A percentile compares a stretch with the other conserved stretches of the same genome.
phyloP scores from a whole-genome alignment of 2,329 filamentous ascomycete genomes.

The Venturia effusa region DNA sequence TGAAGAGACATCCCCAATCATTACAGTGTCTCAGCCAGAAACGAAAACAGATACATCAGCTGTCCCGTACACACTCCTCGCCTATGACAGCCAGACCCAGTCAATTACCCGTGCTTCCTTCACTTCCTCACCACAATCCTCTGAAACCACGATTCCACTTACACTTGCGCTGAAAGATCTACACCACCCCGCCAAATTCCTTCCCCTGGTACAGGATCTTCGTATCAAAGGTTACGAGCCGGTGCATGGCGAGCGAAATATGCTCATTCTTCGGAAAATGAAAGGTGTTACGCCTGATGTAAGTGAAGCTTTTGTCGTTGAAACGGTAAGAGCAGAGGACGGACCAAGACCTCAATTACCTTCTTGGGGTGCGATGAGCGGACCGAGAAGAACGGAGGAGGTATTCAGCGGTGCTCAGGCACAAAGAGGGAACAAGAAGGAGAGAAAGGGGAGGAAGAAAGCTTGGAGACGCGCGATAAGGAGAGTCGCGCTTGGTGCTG shows the following conservation, averaged over 20 bases:
- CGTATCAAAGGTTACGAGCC: conserved; percentile 5
- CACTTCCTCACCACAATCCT: not conserved
- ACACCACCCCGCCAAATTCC: conserved; percentile 9
- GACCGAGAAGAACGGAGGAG: conserved; percentile 2
- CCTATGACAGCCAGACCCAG: conserved; percentile 8
- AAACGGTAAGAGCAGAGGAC: not conserved
- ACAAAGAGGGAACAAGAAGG: not conserved
- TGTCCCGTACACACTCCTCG: conserved; percentile 8
- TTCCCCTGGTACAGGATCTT: conserved; percentile 6
- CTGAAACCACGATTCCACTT: conserved; percentile 6
- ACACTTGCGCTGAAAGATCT: conserved; percentile 8
- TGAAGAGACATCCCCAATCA: not conserved
- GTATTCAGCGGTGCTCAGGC: conserved; percentile 1
- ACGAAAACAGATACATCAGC: not conserved
- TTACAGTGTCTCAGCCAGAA: not conserved
- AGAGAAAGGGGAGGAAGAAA: not conserved
- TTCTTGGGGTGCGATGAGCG: not conserved
- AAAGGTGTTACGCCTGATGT: not conserved
- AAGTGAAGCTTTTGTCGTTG: not conserved
- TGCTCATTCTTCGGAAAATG: conserved; percentile 8
- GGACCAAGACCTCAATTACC: not conserved
- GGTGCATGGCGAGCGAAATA: conserved; percentile 6
- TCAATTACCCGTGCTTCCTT: conserved; percentile 5
- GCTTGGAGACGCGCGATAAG: conserved; percentile 1
- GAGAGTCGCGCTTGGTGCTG: not conserved